Conservation (phyloP, 78 protist species). For the Dictyostelium purpureum region DNA sequence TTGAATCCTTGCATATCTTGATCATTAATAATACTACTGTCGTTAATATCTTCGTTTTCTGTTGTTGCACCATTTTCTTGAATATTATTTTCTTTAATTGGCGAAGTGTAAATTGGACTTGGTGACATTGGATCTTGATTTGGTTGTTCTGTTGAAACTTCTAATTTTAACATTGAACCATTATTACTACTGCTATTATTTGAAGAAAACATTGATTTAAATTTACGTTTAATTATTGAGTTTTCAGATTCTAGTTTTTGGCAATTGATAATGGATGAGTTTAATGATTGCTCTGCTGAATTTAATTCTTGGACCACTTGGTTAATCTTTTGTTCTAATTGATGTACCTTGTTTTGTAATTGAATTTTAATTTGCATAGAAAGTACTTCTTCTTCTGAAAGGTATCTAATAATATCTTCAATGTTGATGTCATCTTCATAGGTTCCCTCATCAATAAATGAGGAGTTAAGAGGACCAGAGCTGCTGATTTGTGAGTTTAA, state of each 20-base stretch:
- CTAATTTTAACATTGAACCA: not conserved
- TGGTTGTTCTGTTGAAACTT: too few species aligned
- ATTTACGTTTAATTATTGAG: not conserved
- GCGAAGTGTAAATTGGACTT: too few species aligned
- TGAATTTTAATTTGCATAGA: conserved; percentile 66
- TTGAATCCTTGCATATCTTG: not conserved
- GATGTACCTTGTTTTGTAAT: conserved; percentile 12
- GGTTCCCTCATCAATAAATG: not conserved
- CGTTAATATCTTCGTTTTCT: not conserved
- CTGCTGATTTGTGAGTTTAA: not conserved
- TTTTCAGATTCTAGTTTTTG: conserved; percentile 5
- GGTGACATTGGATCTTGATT: too few species aligned
- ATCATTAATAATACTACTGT: not conserved
- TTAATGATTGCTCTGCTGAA: not conserved
- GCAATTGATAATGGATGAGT: not conserved
- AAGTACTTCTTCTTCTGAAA: conserved; percentile 61
- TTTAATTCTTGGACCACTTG: not conserved
- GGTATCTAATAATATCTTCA: conserved; percentile 60
- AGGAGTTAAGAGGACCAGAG: not conserved
- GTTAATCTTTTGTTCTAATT: conserved; percentile 40
- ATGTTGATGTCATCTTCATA: conserved; percentile 41
- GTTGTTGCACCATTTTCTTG: not conserved
- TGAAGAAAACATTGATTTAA: conserved; percentile 11
- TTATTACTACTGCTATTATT: not conserved
- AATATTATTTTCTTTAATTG: not conserved